Percentiles rank a stretch among this genome's conserved stretches.
Conservation (phyloP, 2,329 filamentous ascomycete genomes). For the Aspergillus sp. region DNA sequence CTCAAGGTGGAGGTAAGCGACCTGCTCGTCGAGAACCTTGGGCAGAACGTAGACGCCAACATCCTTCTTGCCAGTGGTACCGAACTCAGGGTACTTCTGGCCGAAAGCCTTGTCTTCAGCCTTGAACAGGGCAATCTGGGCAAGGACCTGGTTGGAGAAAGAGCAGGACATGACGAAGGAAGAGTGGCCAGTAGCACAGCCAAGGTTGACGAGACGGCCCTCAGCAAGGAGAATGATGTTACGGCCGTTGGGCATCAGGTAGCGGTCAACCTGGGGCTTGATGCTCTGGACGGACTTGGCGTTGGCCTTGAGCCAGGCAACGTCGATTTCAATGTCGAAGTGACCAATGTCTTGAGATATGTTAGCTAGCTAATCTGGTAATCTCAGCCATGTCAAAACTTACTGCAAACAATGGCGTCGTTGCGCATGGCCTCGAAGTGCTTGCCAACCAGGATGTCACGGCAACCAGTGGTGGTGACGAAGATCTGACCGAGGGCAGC, state of each 20-base stretch:
- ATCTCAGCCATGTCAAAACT: conserved; percentile 33
- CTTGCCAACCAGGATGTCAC: conserved; percentile 87
- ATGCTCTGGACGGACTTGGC: conserved; percentile 93
- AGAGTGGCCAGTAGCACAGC: conserved; percentile 98
- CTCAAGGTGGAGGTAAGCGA: conserved; percentile 86
- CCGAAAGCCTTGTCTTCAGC: conserved; percentile 80
- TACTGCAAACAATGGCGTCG: conserved; percentile 98
- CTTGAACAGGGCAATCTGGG: conserved; percentile 98
- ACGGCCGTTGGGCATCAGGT: conserved; percentile 86
- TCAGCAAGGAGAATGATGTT: conserved; percentile 99
- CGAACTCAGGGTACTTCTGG: conserved; percentile 95
- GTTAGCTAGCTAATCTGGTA: background rate
- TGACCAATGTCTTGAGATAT: conserved; percentile 80
- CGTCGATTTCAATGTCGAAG: conserved; percentile 99
- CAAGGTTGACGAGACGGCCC: conserved; percentile 98
- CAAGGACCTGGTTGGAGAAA: conserved; percentile 99
- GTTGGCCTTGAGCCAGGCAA: conserved; percentile 99
- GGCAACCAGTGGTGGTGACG: conserved; percentile 98
- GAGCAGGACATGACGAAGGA: conserved; percentile 99
- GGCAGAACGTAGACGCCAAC: conserved; percentile 94
- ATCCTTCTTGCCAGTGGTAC: conserved; percentile 84
- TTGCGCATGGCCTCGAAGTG: conserved; percentile 97
- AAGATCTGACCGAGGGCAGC: conserved; percentile 90
- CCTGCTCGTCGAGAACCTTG: conserved; percentile 99
- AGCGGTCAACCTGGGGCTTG: conserved; percentile 99